These are phyloP conservation scores for Calocybe gambosa DNA, from an alignment of 1,284 basidiomycete genomes.

Conservation along the genomic window DNA sequence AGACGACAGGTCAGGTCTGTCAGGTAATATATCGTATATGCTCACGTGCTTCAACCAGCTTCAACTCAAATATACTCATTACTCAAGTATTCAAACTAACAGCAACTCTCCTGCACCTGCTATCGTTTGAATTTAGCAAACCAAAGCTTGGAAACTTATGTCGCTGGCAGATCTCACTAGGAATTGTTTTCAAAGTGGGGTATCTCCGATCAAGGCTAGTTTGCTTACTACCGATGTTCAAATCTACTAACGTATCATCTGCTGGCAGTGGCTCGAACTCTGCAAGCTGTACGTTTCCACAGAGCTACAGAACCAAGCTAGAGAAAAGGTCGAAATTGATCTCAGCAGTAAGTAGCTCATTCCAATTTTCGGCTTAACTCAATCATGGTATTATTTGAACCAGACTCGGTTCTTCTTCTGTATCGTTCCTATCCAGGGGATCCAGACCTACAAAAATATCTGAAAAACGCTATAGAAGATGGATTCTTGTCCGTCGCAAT, in stretches of 20 bases:
- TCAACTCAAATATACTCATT: too few relatives aligned
- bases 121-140: too few relatives aligned
- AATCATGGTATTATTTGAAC: background rate
- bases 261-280: constrained; percentile 53
- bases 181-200: constrained; percentile 65
- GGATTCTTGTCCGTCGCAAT: constrained; percentile 49
- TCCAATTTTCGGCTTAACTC: background rate
- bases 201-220: constrained; percentile 54
- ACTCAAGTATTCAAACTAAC: too few relatives aligned
- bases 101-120: too few relatives aligned
- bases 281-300: constrained; percentile 56
- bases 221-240: background rate
- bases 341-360: constrained; percentile 40
- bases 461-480: constrained; percentile 51
- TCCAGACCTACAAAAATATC: constrained; percentile 53
- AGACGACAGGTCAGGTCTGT: background rate
- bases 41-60: too few relatives aligned
- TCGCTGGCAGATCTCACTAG: constrained; percentile 60
- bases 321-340: constrained; percentile 32
- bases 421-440: constrained; percentile 63
- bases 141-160: constrained; percentile 31
- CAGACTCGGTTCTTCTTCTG: constrained; percentile 63
- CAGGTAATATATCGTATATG: background rate
- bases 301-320: constrained; percentile 33
- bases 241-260: constrained; percentile 2